These are phyloP conservation scores for Cyclotella atomus DNA, from an alignment of 108 stramenopile species.

Conservation along the genomic window DNA sequence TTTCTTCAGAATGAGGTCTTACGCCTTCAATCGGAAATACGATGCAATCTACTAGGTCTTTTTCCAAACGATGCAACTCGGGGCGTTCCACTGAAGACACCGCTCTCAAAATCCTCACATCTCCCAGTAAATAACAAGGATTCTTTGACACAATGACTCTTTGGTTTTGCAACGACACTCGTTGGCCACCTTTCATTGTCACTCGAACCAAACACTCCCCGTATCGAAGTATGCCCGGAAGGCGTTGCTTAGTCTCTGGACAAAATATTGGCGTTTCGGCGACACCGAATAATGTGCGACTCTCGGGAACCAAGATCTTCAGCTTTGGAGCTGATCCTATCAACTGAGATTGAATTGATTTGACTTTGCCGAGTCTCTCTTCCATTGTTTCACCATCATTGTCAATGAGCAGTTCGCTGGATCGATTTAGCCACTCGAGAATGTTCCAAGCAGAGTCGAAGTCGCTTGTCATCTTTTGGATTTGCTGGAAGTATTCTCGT, in stretches of 20 bases:
- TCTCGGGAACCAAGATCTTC: background rate
- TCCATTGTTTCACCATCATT: constrained; percentile 5
- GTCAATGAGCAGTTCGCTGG: background rate
- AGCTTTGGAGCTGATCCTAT: background rate
- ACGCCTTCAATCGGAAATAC: background rate
- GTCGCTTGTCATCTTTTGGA: background rate
- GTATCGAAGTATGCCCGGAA: background rate
- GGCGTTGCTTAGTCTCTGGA: background rate
- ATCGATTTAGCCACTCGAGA: background rate
- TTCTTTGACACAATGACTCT: constrained; percentile 8
- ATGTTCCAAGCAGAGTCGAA: background rate
- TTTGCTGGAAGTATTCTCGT: background rate
- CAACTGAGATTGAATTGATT: background rate
- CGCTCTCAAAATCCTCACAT: background rate
- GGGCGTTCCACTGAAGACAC: constrained; percentile 1
- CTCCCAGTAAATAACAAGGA: constrained; percentile 5
- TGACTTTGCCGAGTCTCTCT: background rate
- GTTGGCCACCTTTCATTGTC: constrained; percentile 1
- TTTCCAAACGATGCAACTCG: background rate
- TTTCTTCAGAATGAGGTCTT: background rate
- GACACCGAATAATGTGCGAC: constrained; percentile 1
- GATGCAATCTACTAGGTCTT: background rate
- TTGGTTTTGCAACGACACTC: background rate
- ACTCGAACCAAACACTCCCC: constrained; percentile 7
- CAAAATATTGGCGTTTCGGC: background rate